Conservation (phyloP, 345 rosid species). For the Noccaea caerulescens region DNA sequence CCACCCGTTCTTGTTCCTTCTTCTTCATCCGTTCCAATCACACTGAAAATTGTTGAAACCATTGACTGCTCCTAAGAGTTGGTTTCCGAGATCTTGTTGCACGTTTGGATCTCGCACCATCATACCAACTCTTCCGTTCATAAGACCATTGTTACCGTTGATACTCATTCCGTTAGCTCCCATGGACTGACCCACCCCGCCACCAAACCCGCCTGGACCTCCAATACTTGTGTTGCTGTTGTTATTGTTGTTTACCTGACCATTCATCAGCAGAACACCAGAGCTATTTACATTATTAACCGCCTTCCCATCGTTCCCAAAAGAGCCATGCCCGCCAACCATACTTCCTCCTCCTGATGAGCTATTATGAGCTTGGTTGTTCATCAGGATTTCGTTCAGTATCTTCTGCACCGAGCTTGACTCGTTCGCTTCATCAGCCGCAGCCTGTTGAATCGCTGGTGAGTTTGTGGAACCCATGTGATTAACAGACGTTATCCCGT, state of each 20-base stretch:
- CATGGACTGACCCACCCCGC: conserved; percentile 64
- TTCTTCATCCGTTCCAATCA: conserved; percentile 62
- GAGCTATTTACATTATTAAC: conserved; percentile 56
- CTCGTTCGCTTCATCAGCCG: conserved; percentile 68
- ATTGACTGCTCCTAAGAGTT: conserved; percentile 74
- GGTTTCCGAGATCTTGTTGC: conserved; percentile 86
- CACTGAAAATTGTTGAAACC: conserved; percentile 76
- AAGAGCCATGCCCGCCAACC: conserved; percentile 62
- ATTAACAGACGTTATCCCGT: conserved; percentile 55
- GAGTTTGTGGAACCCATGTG: conserved; percentile 65
- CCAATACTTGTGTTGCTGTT: conserved; percentile 48
- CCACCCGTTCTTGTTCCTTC: neutral
- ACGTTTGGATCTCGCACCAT: conserved; percentile 65
- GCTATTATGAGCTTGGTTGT: conserved; percentile 59
- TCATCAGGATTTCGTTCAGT: conserved; percentile 74
- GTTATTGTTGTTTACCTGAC: conserved; percentile 46
- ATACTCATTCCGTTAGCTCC: conserved; percentile 62
- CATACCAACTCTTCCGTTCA: conserved; percentile 78
- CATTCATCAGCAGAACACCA: conserved; percentile 61
- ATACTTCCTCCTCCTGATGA: conserved; percentile 49
- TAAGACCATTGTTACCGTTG: conserved; percentile 49
- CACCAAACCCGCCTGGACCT: conserved; percentile 50
- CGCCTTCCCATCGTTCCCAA: conserved; percentile 62
- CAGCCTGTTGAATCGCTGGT: conserved; percentile 62
- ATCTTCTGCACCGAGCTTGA: conserved; percentile 90